phyloP scores from a whole-genome alignment of 768 basidiomycete genomes.

The Dictyophora rubrovolvata region DNA sequence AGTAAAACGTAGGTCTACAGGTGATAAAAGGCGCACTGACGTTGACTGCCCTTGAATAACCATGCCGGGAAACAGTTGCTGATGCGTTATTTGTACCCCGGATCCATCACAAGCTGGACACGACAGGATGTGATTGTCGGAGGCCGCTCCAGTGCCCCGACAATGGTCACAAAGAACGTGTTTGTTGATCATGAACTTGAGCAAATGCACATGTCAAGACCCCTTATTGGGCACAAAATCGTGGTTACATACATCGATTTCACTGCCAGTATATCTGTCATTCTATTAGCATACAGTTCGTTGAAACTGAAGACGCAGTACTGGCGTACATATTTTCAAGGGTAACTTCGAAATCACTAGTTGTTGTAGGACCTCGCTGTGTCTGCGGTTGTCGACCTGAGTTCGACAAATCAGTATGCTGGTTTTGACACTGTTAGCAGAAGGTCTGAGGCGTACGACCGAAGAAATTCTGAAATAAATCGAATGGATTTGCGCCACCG shows the following conservation, averaged over 20 bases:
- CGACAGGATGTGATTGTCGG: constrained; percentile 78
- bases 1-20: neutral
- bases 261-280: constrained; percentile 69
- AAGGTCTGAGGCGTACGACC: constrained; percentile 58
- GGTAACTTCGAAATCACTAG: constrained; percentile 78
- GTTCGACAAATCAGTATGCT: neutral
- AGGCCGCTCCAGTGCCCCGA: constrained; percentile 88
- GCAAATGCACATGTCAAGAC: neutral
- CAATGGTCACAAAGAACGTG: constrained; percentile 94
- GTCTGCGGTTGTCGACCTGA: constrained; percentile 48
- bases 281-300: constrained; percentile 8
- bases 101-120: constrained; percentile 77
- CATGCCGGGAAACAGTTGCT: constrained; percentile 98
- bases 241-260: constrained; percentile 56
- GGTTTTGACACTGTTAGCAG: neutral
- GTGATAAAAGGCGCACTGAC: constrained; percentile 28
- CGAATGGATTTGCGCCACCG: constrained; percentile 83
- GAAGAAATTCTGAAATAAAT: constrained; percentile 90
- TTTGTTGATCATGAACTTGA: constrained; percentile 86
- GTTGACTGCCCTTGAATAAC: constrained; percentile 78
- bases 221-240: constrained; percentile 4
- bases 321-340: constrained; percentile 71
- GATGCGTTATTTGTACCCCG: constrained; percentile 76
- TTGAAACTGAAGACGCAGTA: neutral
- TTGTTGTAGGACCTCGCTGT: constrained; percentile 63